Evolutionary conservation across 2,329 filamentous ascomycete species (phyloP).

Genomic region (Neopestalotiopsis clavispora): DNA sequence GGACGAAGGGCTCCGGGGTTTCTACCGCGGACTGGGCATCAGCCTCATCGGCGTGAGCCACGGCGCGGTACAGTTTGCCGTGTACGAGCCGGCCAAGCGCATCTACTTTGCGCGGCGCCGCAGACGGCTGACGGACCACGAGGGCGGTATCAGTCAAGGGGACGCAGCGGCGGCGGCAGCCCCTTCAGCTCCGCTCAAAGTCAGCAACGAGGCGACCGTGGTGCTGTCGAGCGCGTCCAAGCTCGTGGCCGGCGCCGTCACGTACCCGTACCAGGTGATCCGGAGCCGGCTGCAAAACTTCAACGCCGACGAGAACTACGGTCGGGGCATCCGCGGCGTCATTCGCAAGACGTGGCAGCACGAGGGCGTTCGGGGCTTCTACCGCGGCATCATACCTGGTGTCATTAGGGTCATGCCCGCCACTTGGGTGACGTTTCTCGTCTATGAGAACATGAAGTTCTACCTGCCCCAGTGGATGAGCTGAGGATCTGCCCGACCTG

Average conservation of each 20-base stretch:
- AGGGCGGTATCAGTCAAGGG: background rate
- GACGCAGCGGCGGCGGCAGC: constrained; percentile 25
- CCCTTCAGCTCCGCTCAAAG: constrained; percentile 35
- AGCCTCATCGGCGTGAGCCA: constrained; percentile 87
- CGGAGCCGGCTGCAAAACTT: constrained; percentile 89
- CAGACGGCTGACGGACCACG: constrained; percentile 15
- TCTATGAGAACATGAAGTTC: constrained; percentile 91
- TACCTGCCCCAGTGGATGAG: constrained; percentile 60
- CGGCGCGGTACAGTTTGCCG: constrained; percentile 93
- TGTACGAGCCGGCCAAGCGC: constrained; percentile 77
- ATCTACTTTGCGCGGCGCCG: constrained; percentile 56
- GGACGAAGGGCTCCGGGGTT: constrained; percentile 76
- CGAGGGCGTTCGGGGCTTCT: constrained; percentile 85
- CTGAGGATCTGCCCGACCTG: background rate
- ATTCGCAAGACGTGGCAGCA: constrained; percentile 74
- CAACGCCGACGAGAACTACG: constrained; percentile 76
- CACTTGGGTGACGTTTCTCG: constrained; percentile 94
- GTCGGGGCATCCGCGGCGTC: constrained; percentile 72
- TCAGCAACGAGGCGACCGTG: constrained; percentile 80
- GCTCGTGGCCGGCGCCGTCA: constrained; percentile 84
- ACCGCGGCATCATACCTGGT: constrained; percentile 87
- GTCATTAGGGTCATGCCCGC: constrained; percentile 90
- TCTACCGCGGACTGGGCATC: constrained; percentile 86
- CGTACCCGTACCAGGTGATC: constrained; percentile 95
- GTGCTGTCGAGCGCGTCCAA: constrained; percentile 81